phyloP scores from a whole-genome alignment of 495 filamentous ascomycete species.

The Jackrogersella multiformis region DNA sequence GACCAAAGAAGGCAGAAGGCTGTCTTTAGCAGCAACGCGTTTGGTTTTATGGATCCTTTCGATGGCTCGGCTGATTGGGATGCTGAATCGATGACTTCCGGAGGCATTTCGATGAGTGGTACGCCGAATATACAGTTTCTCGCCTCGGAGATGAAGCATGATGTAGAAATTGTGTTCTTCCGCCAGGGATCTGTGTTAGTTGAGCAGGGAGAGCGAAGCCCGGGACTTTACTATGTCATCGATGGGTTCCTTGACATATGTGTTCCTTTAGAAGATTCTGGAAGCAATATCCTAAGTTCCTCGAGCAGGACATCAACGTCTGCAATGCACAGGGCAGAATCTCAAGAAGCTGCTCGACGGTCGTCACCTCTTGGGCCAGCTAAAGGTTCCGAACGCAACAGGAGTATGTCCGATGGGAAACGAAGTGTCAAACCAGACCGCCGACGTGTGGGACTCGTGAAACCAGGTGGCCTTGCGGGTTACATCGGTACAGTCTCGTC shows the following conservation, averaged over 20 bases:
- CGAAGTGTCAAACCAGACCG: conserved; percentile 38
- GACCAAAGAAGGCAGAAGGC: conserved; percentile 86
- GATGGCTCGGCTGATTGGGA: conserved; percentile 85
- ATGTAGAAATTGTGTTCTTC: conserved; percentile 98
- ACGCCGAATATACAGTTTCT: conserved; percentile 60
- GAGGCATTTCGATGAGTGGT: conserved; percentile 56
- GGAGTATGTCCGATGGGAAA: conserved; percentile 25
- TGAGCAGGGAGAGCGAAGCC: conserved; percentile 94
- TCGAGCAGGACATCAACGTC: conserved; percentile 46
- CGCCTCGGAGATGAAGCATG: conserved; percentile 80
- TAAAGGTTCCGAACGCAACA: conserved; percentile 24
- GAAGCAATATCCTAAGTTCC: conserved; percentile 49
- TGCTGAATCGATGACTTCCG: conserved; percentile 81
- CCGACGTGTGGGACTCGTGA: conserved; percentile 87
- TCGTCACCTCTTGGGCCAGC: conserved; percentile 31
- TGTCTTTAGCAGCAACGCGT: conserved; percentile 82
- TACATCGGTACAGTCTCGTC: conserved; percentile 94
- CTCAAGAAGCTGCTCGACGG: conserved; percentile 38
- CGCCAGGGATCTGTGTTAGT: conserved; percentile 95
- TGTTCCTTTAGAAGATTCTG: conserved; percentile 49
- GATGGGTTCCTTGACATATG: conserved; percentile 97
- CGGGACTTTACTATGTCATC: conserved; percentile 96
- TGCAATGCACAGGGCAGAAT: conserved; percentile 48
- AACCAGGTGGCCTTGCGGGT: conserved; percentile 92
- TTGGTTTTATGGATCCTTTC: conserved; percentile 92